Percentiles rank a stretch among this genome's conserved stretches.
These are phyloP conservation scores for Ophiosphaerella herpotricha DNA, from an alignment of 2,329 filamentous ascomycete genomes.

Conservation along the genomic window DNA sequence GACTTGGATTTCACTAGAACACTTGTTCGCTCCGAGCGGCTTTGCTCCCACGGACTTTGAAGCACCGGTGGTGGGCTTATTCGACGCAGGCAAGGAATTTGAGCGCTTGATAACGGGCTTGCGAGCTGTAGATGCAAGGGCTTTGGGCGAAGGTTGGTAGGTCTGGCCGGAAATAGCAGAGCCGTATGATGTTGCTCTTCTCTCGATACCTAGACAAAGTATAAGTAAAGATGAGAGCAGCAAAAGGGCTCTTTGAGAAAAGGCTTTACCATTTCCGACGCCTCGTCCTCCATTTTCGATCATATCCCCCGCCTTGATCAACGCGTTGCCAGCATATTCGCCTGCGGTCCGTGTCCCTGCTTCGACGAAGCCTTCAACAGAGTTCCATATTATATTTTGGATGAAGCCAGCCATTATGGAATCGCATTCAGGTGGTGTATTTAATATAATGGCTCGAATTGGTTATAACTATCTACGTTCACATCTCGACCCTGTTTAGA, in stretches of 20 bases:
- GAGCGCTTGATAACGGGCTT: constrained; percentile 40
- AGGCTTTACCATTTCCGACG: constrained; percentile 36
- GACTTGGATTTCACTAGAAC: constrained; percentile 25
- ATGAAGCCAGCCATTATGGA: constrained; percentile 38
- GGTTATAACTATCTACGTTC: too few species aligned
- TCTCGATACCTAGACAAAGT: constrained; percentile 29
- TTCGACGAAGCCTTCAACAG: constrained; percentile 44
- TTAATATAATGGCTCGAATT: too few species aligned
- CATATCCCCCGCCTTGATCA: constrained; percentile 45
- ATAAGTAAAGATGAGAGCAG: neutral
- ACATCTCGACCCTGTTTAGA: constrained; percentile 28
- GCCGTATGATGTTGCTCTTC: constrained; percentile 36
- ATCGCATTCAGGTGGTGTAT: constrained; percentile 6
- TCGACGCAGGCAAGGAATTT: constrained; percentile 37
- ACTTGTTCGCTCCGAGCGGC: constrained; percentile 38
- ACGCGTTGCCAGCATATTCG: constrained; percentile 44
- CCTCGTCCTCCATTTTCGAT: constrained; percentile 41
- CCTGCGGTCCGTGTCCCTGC: constrained; percentile 43
- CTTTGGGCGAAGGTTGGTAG: constrained; percentile 31
- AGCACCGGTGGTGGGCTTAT: constrained; percentile 15
- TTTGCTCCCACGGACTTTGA: constrained; percentile 11
- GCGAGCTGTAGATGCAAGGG: constrained; percentile 35
- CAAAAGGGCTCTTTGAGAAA: neutral
- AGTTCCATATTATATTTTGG: constrained; percentile 45
- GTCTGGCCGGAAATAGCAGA: constrained; percentile 35